Conservation (phyloP, 257 asterid genomes). For the Solanum appendiculatum region DNA sequence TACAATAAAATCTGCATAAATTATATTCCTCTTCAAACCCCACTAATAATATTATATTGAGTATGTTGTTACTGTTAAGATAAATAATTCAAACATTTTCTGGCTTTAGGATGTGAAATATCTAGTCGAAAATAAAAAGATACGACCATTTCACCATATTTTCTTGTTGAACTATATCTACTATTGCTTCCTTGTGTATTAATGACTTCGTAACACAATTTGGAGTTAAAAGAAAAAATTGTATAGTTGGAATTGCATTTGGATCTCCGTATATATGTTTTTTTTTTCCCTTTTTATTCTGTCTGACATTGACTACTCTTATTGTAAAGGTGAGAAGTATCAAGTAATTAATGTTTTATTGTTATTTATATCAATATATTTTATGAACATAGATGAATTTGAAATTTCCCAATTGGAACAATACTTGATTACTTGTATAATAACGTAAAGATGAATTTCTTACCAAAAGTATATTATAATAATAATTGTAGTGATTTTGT, state of each 20-base stretch:
- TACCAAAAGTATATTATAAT: not conserved
- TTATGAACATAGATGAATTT: no score
- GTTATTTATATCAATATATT: not conserved
- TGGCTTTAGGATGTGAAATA: not conserved
- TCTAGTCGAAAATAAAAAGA: not conserved
- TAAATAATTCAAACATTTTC: no score
- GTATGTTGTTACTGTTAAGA: no score
- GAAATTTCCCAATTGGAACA: not conserved
- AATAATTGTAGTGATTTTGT: not conserved
- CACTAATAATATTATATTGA: no score
- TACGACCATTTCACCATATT: not conserved
- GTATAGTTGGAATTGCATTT: not conserved
- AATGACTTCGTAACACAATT: not conserved
- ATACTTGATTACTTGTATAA: not conserved
- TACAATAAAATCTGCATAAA: no score
- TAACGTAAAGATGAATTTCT: not conserved
- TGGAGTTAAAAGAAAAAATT: not conserved
- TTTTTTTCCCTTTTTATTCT: not conserved
- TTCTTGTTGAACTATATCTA: not conserved
- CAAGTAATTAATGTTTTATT: not conserved
- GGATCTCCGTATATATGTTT: not conserved
- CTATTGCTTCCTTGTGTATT: not conserved
- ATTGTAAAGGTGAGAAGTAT: not conserved
- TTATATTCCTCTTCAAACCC: no score
- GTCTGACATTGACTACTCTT: not conserved